Evolutionary conservation across 1,284 basidiomycete species (phyloP).

Genomic region (Fistulina hepatica): DNA sequence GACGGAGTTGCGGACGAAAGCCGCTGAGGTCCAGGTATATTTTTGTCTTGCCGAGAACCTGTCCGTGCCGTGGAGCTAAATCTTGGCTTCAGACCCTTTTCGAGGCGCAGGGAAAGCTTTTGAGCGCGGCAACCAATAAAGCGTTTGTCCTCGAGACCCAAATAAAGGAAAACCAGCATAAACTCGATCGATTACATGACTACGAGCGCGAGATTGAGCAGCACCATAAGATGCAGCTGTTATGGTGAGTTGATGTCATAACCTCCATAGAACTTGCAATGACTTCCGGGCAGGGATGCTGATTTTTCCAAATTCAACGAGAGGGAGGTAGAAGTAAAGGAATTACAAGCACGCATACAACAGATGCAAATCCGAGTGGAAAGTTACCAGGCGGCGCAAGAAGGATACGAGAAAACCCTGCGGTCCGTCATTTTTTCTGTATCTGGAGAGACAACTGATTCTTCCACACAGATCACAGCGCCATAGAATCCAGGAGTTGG

Average conservation of each 20-base stretch:
- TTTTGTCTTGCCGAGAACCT: conserved; percentile 1
- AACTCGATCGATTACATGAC: conserved; percentile 59
- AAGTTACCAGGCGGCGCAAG: conserved; percentile 40
- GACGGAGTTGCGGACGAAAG: conserved; percentile 46
- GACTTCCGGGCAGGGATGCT: conserved; percentile 40
- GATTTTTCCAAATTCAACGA: conserved; percentile 63
- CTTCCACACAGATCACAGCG: conserved; percentile 34
- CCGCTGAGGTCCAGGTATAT: conserved; percentile 52
- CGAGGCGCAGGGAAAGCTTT: conserved; percentile 51
- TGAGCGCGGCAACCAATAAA: conserved; percentile 47
- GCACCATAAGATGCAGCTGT: conserved; percentile 51
- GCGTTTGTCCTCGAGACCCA: conserved; percentile 55
- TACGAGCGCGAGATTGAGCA: conserved; percentile 68
- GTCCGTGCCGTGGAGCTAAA: neutral
- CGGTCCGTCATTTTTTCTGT: conserved; percentile 1
- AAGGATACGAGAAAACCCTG: conserved; percentile 37
- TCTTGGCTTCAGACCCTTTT: conserved; percentile 47
- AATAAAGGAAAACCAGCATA: conserved; percentile 60
- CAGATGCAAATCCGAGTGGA: conserved; percentile 55
- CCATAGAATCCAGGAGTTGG: conserved; percentile 46
- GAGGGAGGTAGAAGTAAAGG: conserved; percentile 44
- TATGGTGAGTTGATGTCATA: conserved; percentile 41
- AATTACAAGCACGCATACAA: conserved; percentile 43
- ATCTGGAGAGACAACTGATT: conserved; percentile 10
- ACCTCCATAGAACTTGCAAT: neutral